A percentile compares a stretch with the other conserved stretches of the same genome.
phyloP scores from a whole-genome alignment of 2,329 filamentous ascomycete species.

The Didymella sp. region DNA sequence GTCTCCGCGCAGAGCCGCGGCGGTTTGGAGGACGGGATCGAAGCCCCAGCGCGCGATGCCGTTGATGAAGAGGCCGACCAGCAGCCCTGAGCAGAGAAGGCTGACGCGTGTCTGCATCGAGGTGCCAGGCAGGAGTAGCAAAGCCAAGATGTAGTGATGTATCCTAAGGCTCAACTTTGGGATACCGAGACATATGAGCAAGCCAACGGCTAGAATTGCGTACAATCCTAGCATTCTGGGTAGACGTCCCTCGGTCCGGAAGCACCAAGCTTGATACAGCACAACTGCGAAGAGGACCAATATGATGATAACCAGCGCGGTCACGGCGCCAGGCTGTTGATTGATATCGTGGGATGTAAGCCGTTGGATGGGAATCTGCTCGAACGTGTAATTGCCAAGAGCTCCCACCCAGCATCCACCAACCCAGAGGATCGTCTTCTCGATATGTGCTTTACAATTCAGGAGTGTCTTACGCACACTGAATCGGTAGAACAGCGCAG shows the following conservation, averaged over 20 bases:
- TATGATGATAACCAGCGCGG: constrained; percentile 44
- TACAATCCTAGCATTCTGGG: constrained; percentile 81
- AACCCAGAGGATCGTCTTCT: constrained; percentile 49
- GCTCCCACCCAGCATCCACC: constrained; percentile 48
- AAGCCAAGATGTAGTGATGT: constrained; percentile 85
- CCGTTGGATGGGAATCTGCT: constrained; percentile 46
- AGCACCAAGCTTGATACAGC: constrained; percentile 44
- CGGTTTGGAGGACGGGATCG: constrained; percentile 84
- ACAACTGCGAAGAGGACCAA: constrained; percentile 36
- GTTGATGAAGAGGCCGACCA: constrained; percentile 92
- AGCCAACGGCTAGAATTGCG: constrained; percentile 75
- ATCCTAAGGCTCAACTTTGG: constrained; percentile 85
- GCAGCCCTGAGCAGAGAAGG: constrained; percentile 86
- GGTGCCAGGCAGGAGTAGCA: constrained; percentile 89
- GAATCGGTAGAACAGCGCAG: constrained; percentile 39
- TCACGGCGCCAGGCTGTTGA: constrained; percentile 49
- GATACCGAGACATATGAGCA: constrained; percentile 79
- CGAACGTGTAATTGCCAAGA: constrained; percentile 43
- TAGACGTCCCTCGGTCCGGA: constrained; percentile 56
- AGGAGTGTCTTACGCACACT: constrained; percentile 38
- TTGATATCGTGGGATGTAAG: constrained; percentile 47
- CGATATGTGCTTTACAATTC: constrained; percentile 42
- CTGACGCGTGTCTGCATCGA: constrained; percentile 84
- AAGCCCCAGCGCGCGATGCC: constrained; percentile 94
- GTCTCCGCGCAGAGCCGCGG: constrained; percentile 68